Evolutionary conservation across 352 stramenopile species (phyloP), one percentile per base, ranked within the genome.

Genomic region (Phytophthora syringae): DNA sequence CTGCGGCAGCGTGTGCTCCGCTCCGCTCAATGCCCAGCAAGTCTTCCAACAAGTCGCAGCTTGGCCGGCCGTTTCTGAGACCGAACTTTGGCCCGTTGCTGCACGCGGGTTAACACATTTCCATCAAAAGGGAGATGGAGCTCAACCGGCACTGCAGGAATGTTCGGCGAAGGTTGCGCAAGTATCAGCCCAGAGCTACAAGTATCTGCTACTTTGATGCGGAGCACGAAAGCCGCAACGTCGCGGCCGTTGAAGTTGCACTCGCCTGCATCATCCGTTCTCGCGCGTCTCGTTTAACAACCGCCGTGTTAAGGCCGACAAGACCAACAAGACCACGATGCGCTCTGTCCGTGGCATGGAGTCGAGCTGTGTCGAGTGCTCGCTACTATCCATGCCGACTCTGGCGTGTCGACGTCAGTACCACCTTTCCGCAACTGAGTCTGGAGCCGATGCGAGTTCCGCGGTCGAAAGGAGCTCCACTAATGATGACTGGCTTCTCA

Each of bases 41-140:
- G n/a, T n/a, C n/a, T n/a, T n/a, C n/a, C n/a, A n/a, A n/a, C n/a
- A n/a, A n/a, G n/a, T n/a, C n/a, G n/a, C n/a, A n/a, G n/a, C n/a
- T n/a, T n/a, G n/a, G n/a, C n/a, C n/a, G n/a, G n/a, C 30, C 30
- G 30, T 37, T 37, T 37, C 30, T 9, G 10, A 21, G n/a, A 7
- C 18, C 18, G 32, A 42, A 43, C 45, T 43, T 44, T 51, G 56
- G 16, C 32, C 58, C n/a, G 58, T 7, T 44, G 15, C 37, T 65
- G 36, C 45, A 51, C 37, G 16, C 18, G 1, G 13, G 18, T 60
- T 67, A 50, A 67, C 59, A 67, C 30, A 55, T 67, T 67, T 67
- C 59, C 59, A 67, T 67, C 59, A 60, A 10, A 43, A 43, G 37
- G 37, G n/a, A 11, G 37, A 43, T 43, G 37, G 37, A 43, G 12